Conservation (phyloP, 352 stramenopile species). For the Phytopythium mirpurense region DNA sequence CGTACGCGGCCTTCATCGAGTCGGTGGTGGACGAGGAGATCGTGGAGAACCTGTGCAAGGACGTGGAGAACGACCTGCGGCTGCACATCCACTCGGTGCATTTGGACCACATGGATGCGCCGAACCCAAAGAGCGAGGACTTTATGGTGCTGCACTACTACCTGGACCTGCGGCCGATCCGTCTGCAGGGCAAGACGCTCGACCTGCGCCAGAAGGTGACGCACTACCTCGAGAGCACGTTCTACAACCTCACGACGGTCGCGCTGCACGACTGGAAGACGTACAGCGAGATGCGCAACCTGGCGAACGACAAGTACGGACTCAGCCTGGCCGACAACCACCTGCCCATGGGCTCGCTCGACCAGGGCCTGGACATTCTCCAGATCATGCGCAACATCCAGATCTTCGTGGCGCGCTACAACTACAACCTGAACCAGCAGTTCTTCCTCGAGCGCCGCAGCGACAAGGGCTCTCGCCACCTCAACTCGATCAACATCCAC, state of each 20-base stretch:
- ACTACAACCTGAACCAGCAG: slow-evolving; percentile 96
- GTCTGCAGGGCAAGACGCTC: slow-evolving; percentile 85
- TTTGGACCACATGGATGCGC: slow-evolving; percentile 81
- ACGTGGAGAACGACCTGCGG: slow-evolving; percentile 93
- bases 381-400: slow-evolving; percentile 96
- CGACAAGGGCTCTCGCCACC: slow-evolving; percentile 88
- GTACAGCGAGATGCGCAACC: slow-evolving; percentile 91
- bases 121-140: slow-evolving; percentile 78
- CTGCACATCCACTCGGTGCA: slow-evolving; percentile 87
- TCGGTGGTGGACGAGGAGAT: slow-evolving; percentile 84
- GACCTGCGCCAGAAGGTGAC: slow-evolving; percentile 84
- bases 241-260: slow-evolving; percentile 94
- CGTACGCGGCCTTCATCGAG: slow-evolving; percentile 79
- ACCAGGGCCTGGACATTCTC: slow-evolving; percentile 91
- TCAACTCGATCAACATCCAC: slow-evolving; percentile 93
- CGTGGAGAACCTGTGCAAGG: slow-evolving; percentile 86
- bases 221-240: slow-evolving; percentile 92
- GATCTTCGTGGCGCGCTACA: slow-evolving; percentile 88
- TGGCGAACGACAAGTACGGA: slow-evolving; percentile 92
- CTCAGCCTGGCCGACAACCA: slow-evolving; percentile 89
- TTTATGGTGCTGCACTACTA: slow-evolving; percentile 86
- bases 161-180: slow-evolving; percentile 82
- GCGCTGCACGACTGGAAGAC: slow-evolving; percentile 95
- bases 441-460: slow-evolving; percentile 91
- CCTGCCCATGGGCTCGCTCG: slow-evolving; percentile 90